A percentile compares a stretch with the other conserved stretches of the same genome.
These are phyloP conservation scores for Prunus mume DNA, from an alignment of 306 rosid species.

Conservation along the genomic window DNA sequence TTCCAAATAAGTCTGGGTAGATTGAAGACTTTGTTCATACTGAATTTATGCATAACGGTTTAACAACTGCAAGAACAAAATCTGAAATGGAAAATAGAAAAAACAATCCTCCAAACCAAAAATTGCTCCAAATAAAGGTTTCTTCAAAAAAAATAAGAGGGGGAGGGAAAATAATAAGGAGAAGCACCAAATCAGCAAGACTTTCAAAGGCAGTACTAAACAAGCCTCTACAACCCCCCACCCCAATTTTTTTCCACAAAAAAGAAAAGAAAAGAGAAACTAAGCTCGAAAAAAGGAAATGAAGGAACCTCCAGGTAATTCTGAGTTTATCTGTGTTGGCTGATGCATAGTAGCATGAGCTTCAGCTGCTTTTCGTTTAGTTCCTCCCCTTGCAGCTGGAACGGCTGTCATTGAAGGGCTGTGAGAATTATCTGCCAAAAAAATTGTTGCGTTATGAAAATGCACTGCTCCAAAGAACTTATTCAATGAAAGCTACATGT, in stretches of 20 bases:
- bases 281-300: neutral
- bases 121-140: too few species aligned
- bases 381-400: constrained; percentile 31
- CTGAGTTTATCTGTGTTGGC: constrained; percentile 35
- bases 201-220: neutral
- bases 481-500: constrained; percentile 14
- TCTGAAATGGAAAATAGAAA: too few species aligned
- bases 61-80: neutral
- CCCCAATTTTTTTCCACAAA: neutral
- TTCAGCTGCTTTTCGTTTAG: constrained; percentile 33
- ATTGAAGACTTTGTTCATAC: neutral
- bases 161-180: too few species aligned
- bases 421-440: constrained; percentile 44
- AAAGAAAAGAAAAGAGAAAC: neutral
- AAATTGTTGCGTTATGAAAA: constrained; percentile 21
- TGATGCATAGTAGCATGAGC: constrained; percentile 34
- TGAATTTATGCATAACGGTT: neutral
- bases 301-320: constrained; percentile 53
- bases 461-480: neutral
- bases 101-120: too few species aligned
- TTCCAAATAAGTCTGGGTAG: too few species aligned
- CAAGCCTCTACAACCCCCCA: neutral
- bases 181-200: neutral
- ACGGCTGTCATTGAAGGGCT: constrained; percentile 32
- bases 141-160: too few species aligned